A percentile compares a stretch with the other conserved stretches of the same genome.
phyloP scores from a whole-genome alignment of 495 filamentous ascomycete species.

The Penicillium dipodomyicola region DNA sequence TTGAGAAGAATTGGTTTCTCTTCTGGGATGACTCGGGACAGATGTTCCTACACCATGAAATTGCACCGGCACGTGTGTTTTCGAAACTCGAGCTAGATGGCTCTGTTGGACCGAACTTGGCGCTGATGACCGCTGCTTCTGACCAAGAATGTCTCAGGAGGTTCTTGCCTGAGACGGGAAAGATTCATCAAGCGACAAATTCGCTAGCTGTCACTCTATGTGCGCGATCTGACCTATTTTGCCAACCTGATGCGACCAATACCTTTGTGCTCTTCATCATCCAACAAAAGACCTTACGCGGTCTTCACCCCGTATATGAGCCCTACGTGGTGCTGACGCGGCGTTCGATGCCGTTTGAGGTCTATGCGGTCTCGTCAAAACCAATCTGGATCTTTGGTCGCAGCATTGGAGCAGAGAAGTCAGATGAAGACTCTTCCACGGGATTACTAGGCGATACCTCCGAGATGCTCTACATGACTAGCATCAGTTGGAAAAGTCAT shows the following conservation, averaged over 20 bases:
- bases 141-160: constrained; percentile 42
- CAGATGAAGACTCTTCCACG: not conserved
- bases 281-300: constrained; percentile 50
- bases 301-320: constrained; percentile 50
- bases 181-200: constrained; percentile 57
- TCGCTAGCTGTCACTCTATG: constrained; percentile 53
- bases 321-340: constrained; percentile 52
- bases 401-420: not conserved
- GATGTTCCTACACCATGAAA: constrained; percentile 50
- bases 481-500: constrained; percentile 49
- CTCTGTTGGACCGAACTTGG: constrained; percentile 40
- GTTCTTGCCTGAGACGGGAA: constrained; percentile 38
- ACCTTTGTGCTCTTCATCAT: constrained; percentile 52
- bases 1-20: constrained; percentile 59
- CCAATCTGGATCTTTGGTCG: constrained; percentile 54
- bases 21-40: constrained; percentile 50
- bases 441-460: constrained; percentile 2
- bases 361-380: constrained; percentile 48
- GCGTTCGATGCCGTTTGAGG: constrained; percentile 43
- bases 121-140: constrained; percentile 17
- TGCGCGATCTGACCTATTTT: constrained; percentile 42
- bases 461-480: constrained; percentile 52
- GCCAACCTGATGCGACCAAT: constrained; percentile 39
- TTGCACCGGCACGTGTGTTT: constrained; percentile 46
- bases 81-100: constrained; percentile 41